Percentiles rank a stretch among this genome's conserved stretches.
Conservation (phyloP, 2,329 filamentous ascomycete genomes). For the Microascus cirrosus region DNA sequence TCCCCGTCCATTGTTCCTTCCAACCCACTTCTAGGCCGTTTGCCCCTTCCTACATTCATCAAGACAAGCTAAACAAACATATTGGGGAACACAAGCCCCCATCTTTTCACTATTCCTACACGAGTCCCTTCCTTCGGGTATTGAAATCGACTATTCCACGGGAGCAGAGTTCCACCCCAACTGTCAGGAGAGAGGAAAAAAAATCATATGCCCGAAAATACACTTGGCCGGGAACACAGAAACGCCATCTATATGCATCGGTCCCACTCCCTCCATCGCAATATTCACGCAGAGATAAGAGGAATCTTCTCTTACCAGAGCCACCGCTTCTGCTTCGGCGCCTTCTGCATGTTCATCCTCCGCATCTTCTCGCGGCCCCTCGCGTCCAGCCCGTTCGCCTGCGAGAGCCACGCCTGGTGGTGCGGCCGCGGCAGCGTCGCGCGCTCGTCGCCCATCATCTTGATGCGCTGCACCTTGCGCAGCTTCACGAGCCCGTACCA, state of each 20-base stretch:
- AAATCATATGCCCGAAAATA: background rate
- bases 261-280: background rate
- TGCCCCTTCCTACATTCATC: background rate
- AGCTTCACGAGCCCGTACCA: conserved; percentile 76
- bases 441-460: conserved; percentile 54
- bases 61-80: background rate
- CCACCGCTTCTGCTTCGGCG: conserved; percentile 18
- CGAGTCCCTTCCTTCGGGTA: background rate
- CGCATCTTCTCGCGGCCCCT: conserved; percentile 43
- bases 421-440: conserved; percentile 24
- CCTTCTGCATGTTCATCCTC: conserved; percentile 38
- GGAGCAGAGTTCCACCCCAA: background rate
- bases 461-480: conserved; percentile 74
- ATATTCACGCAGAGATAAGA: background rate
- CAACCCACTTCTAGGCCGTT: background rate
- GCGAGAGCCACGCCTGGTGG: conserved; percentile 13
- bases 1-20: background rate
- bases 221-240: background rate
- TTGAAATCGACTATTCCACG: background rate
- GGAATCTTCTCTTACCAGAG: background rate
- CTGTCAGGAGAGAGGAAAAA: background rate
- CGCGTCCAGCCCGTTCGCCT: conserved; percentile 40
- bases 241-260: conserved; percentile 6
- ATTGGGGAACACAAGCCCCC: background rate
- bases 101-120: background rate